Evolutionary conservation across 108 stramenopile species (phyloP), one percentile per base, ranked within the genome.

Genomic region (Nitzschia palea): DNA sequence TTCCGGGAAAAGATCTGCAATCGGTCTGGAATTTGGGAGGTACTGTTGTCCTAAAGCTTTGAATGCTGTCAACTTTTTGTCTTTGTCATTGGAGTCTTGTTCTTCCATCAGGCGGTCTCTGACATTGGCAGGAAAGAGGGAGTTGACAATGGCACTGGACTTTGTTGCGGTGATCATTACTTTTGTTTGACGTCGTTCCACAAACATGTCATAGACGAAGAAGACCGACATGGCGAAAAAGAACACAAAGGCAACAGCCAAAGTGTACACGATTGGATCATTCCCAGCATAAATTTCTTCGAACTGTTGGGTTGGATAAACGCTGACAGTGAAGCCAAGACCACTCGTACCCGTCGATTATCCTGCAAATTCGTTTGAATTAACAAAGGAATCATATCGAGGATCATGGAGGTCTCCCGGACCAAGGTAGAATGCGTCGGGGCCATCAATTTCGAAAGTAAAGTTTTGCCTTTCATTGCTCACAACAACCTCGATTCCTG

Each of bases 351-450:
- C n/a, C 8, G 6, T 18, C 20, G 6, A 8, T n/a, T 6, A 22
- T 8, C 12, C 6, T 6, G 27, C 28, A 33, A 33, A 32, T 14
- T 29, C 54, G 5, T 10, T 55, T 5, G 31, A 55, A 12, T 25
- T 31, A 1, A 29, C 62, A 25, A 30, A 50, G 45, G 15, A 14
- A 30, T 63, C 33, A 27, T 63, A 47, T 15, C 0, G 69, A 22
- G 40, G 22, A 35, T 86, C 80, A 48, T 84, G 82, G 18, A 64
- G 36, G 55, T 83, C 82, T 12, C 82, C 82, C 22, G 58, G 61
- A 3, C 86, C 86, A 37, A 86, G 28, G 14, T 79, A 70, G 2
- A 44, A 42, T 6, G 71, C 62, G 2, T 26, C 15, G 1, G 44
- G 59, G 22, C 59, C 62, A 28, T 55, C 56, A 30, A 83, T 57